phyloP scores from a whole-genome alignment of 306 rosid species.

The Sicyos baderoa region DNA sequence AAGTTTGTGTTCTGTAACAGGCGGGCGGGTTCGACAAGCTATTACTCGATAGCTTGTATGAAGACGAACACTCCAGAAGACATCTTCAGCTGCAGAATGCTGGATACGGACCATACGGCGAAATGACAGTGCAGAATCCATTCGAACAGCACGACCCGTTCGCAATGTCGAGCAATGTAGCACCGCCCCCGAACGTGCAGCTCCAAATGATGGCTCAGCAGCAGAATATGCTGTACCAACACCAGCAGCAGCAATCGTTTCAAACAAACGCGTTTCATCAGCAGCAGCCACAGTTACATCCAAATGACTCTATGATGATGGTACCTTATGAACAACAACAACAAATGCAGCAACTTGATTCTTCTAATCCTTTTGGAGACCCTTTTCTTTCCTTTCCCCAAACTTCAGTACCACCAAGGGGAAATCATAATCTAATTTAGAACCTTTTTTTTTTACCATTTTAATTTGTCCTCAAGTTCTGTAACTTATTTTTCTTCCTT shows the following conservation, averaged over 20 bases:
- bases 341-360: slow-evolving; percentile 34
- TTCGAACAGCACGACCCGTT: slow-evolving; percentile 62
- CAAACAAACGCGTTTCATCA: slow-evolving; percentile 5
- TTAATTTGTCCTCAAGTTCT: no score
- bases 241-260: slow-evolving; percentile 32
- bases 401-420: slow-evolving; percentile 41
- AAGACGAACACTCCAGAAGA: slow-evolving; percentile 72
- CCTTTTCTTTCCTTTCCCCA: slow-evolving; percentile 48
- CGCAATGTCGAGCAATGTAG: slow-evolving; percentile 47
- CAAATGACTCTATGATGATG: no score
- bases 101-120: slow-evolving; percentile 51
- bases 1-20: slow-evolving; percentile 33
- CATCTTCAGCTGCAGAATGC: slow-evolving; percentile 72
- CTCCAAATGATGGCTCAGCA: slow-evolving; percentile 60
- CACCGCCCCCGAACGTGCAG: slow-evolving; percentile 68
- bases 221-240: slow-evolving; percentile 45
- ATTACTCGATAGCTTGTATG: slow-evolving; percentile 85
- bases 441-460: neutral
- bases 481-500: no score
- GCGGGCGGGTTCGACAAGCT: slow-evolving; percentile 87
- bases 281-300: neutral
- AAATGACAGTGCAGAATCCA: slow-evolving; percentile 34
- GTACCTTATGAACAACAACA: slow-evolving; percentile 17
- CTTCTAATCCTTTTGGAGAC: slow-evolving; percentile 72
- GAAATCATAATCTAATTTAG: slow-evolving; percentile 58